Evolutionary conservation across 2,329 filamentous ascomycete genomes (phyloP).

Genomic region (Dothidotthia symphoricarpi): DNA sequence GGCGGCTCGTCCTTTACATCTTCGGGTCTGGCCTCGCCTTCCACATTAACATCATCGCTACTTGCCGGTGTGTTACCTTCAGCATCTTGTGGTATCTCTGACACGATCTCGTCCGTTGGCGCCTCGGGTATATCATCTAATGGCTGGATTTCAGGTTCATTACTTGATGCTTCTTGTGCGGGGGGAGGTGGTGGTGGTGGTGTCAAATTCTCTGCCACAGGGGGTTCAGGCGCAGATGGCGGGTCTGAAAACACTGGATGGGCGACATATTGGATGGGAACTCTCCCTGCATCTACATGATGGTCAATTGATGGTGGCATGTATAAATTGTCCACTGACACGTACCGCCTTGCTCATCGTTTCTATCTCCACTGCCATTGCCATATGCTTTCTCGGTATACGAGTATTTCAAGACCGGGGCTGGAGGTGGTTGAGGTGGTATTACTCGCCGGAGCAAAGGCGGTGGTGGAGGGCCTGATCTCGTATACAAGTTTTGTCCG

Average conservation of each 20-base stretch:
- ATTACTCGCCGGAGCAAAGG: conserved; percentile 27
- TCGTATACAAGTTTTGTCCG: conserved; percentile 4
- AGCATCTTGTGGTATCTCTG: conserved; percentile 2
- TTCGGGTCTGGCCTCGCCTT: conserved; percentile 13
- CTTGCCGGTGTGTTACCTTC: conserved; percentile 3
- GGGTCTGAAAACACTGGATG: conserved; percentile 18
- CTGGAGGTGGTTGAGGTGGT: conserved; percentile 13
- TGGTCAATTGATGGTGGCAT: conserved; percentile 16
- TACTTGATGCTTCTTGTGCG: conserved; percentile 2
- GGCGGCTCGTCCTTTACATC: conserved; percentile 30
- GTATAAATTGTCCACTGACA: conserved; percentile 2
- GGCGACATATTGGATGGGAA: conserved; percentile 11
- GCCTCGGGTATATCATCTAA: conserved; percentile 5
- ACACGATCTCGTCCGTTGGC: conserved; percentile 2
- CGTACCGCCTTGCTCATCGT: conserved; percentile 19
- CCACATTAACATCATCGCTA: conserved; percentile 11
- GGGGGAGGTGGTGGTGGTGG: neutral
- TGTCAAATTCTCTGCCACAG: conserved; percentile 4
- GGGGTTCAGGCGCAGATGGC: conserved; percentile 15
- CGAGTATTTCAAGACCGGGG: conserved; percentile 16
- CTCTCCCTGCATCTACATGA: conserved; percentile 22
- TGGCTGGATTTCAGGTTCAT: conserved; percentile 1
- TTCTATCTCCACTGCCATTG: conserved; percentile 11
- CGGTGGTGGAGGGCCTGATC: conserved; percentile 10
- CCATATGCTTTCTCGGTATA: neutral